Evolutionary conservation across 2,329 filamentous ascomycete species (phyloP), one percentile per base, ranked within the genome.

Genomic region (Penicillium vulpinum): DNA sequence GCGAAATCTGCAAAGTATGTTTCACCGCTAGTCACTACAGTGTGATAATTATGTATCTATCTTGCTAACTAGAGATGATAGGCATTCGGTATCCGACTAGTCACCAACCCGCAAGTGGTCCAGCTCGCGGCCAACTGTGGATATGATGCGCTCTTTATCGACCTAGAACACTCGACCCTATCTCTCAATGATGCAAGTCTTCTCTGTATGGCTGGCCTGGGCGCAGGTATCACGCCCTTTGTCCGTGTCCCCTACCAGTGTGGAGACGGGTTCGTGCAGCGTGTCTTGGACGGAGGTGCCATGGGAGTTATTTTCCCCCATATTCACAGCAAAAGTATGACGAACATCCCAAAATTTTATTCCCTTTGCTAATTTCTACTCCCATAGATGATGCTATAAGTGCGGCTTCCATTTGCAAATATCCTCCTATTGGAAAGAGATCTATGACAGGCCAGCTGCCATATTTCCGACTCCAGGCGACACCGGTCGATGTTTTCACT

Each of bases 231-330:
- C 11, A 65, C 70, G 0, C 70, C 71, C 2, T 66, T 73, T 36
- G 71, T 74, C 3, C 63, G 72, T 6, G 67, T 70, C 0, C 71
- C 72, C 5, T 49, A 65, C 51, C 62, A 73, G 47, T 72, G 71
- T 31, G 72, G 73, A 1, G 53, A 64, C 36, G 71, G 68, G 6
- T 70, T 71, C 47, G 61, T 74, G 11, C 67, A 71, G 43, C 49
- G 66, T n/a, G 64, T 72, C 3, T 57, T 75, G 11, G 72, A 74
- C 55, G 64, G 59, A 4, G 70, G 72, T 15, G 72, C 69, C 5
- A 60, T 66, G 60, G 70, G 67, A 11, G 59, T 72, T 24, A 61
- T 67, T 29, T 60, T 72, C n/a, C 70, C 70, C 0, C 70, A 72
- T 59, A 66, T 70, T 29, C 52, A 62, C 31, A 60, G 49, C 16